Base-by-base conservation (phyloP, 768 basidiomycete genomes). In the Lentinula lateritia region DNA sequence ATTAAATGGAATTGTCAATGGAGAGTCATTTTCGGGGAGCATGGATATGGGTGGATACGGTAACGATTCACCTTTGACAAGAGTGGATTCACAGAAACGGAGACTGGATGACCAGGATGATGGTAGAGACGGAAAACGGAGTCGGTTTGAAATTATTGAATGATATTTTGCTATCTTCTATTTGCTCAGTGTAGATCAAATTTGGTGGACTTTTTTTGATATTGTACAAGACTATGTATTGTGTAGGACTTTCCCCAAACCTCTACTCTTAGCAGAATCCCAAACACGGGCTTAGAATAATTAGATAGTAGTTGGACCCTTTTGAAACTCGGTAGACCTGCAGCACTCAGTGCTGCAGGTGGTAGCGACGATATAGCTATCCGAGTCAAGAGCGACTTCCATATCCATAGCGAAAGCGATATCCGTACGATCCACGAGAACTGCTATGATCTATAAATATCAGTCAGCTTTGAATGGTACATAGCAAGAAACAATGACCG, bases 1-100 rank as follows among this genome's bases (percentile, higher is more conserved):
- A 61, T 71, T 95, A 65, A 85, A 87, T 71, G 87, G 84, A 58
- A 79, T 94, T 61, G 84, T 91, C 46, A 82, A 75, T 68, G 85
- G 82, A 35, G 90, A 90, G 65, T 78, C 79, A 4, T 80, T 88
- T 68, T 72, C 77, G 72, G 79, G 75, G 13, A 76, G 78, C 20
- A 60, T 65, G 48, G 50, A 67, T 73, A 70, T 4, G 72, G 71
- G 41, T 71, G 20, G 41, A 57, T 2, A 70, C 68, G n/a, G 69
- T 64, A 36, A 23, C 58, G 60, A 52, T 41, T 28, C 34, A 35
- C 45, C 45, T 62, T 66, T 63, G 38, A 45, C 62, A 52, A 64
- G 55, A 34, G 61, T 16, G 13, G 62, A 62, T 60, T 71, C 10
- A 23, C 38, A 64, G 65, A 74, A 68, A 69, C 63, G 63, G 63